Evolutionary conservation across 2,329 filamentous ascomycete genomes (phyloP).

Genomic region (Dactylellina drechsleri): DNA sequence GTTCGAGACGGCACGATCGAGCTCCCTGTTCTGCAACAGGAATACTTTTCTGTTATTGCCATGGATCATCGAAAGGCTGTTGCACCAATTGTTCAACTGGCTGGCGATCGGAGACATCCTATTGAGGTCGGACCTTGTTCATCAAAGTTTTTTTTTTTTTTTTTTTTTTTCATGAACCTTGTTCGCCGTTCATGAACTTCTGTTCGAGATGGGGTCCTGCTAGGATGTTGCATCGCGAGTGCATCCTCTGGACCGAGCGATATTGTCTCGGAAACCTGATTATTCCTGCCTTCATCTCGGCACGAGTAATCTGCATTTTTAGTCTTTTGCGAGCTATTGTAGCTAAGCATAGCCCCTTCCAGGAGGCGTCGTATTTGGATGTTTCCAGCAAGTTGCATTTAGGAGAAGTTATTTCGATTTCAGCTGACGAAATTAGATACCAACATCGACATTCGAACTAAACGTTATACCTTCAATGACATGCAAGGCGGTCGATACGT

Average conservation of each 20-base stretch:
- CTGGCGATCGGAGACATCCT: conserved; percentile 53
- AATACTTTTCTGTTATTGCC: conserved; percentile 47
- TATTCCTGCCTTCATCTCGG: conserved; percentile 50
- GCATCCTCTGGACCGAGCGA: conserved; percentile 51
- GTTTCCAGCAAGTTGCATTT: conserved; percentile 55
- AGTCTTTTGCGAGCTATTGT: conserved; percentile 53
- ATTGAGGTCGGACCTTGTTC: conserved; percentile 47
- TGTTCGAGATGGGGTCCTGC: conserved; percentile 44
- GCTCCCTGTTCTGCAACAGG: conserved; percentile 54
- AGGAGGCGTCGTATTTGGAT: conserved; percentile 54
- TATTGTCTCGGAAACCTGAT: conserved; percentile 55
- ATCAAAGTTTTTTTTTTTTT: conserved; percentile 50
- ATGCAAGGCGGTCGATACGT: conserved; percentile 54
- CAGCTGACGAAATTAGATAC: conserved; percentile 55
- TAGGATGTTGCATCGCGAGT: conserved; percentile 52
- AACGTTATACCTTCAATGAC: conserved; percentile 53
- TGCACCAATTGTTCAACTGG: conserved; percentile 54
- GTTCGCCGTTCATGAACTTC: conserved; percentile 52
- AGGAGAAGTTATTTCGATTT: conserved; percentile 49
- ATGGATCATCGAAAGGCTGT: conserved; percentile 54
- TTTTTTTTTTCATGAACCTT: conserved; percentile 51
- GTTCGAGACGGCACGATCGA: conserved; percentile 53
- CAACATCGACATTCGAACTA: conserved; percentile 54
- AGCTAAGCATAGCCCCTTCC: conserved; percentile 52
- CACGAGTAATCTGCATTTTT: conserved; percentile 52